Evolutionary conservation across 2,329 filamentous ascomycete species (phyloP).

Genomic region (Zymoseptoria pseudotritici): DNA sequence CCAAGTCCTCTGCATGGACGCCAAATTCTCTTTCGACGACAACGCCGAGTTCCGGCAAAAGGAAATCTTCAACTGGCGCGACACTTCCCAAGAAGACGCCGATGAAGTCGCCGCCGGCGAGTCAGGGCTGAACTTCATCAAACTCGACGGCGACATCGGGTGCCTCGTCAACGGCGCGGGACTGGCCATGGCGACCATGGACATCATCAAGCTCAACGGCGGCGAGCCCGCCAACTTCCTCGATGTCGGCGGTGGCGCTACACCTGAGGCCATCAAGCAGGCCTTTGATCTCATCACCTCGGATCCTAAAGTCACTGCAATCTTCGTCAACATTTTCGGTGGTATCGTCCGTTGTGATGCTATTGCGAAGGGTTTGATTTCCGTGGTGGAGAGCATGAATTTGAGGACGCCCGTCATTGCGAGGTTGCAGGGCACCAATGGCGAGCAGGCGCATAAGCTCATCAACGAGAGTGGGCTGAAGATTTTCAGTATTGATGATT

Average conservation of each 20-base stretch:
- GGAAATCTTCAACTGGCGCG: conserved; percentile 89
- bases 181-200: conserved; percentile 99
- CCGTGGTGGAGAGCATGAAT: conserved; percentile 89
- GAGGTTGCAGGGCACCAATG: conserved; percentile 95
- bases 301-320: conserved; percentile 94
- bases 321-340: conserved; percentile 99
- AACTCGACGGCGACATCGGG: conserved; percentile 98
- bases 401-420: conserved; percentile 95
- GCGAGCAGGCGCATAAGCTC: conserved; percentile 82
- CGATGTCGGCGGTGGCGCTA: conserved; percentile 95
- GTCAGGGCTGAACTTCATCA: conserved; percentile 98
- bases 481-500: conserved; percentile 99
- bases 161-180: conserved; percentile 98
- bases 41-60: conserved; percentile 98
- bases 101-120: conserved; percentile 96
- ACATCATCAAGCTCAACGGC: conserved; percentile 99
- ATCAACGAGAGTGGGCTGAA: conserved; percentile 97
- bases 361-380: conserved; percentile 92
- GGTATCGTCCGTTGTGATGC: conserved; percentile 97
- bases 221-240: conserved; percentile 96
- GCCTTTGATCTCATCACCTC: conserved; percentile 98
- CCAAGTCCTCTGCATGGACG: conserved; percentile 98
- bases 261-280: conserved; percentile 90
- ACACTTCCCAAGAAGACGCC: conserved; percentile 89
- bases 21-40: conserved; percentile 97